Conservation (phyloP, 2,329 filamentous ascomycete genomes). For the Bisporella sp. region DNA sequence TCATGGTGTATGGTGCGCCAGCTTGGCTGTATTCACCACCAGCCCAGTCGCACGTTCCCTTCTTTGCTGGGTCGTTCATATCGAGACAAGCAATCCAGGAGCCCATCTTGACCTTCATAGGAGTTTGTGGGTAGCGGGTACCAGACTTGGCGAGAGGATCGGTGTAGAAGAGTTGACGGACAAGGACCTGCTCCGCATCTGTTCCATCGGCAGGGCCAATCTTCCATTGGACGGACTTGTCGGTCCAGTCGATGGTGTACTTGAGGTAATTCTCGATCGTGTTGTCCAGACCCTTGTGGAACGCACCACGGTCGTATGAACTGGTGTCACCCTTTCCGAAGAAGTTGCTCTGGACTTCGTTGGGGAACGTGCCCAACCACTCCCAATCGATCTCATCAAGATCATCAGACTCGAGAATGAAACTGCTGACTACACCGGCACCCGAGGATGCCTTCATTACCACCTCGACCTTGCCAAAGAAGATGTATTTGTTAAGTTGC, state of each 20-base stretch:
- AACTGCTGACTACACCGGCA: constrained; percentile 40
- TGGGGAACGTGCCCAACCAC: constrained; percentile 28
- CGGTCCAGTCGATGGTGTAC: constrained; percentile 63
- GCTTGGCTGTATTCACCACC: constrained; percentile 46
- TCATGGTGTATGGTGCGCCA: constrained; percentile 43
- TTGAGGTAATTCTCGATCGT: constrained; percentile 44
- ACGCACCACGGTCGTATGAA: constrained; percentile 39
- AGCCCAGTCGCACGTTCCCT: constrained; percentile 60
- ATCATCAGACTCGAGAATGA: constrained; percentile 43
- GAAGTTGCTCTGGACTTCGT: constrained; percentile 42
- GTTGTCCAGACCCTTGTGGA: constrained; percentile 29
- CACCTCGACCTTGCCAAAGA: constrained; percentile 44
- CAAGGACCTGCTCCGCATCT: constrained; percentile 13
- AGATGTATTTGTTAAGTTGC: constrained; percentile 40
- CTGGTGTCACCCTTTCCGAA: constrained; percentile 48
- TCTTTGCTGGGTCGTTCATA: constrained; percentile 30
- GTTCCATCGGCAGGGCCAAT: constrained; percentile 37
- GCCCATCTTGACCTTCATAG: constrained; percentile 59
- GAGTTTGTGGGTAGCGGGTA: constrained; percentile 59
- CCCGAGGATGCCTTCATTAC: constrained; percentile 40
- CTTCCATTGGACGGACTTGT: constrained; percentile 49
- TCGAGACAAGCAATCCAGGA: constrained; percentile 38
- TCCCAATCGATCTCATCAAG: constrained; percentile 49
- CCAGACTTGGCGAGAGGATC: constrained; percentile 41
- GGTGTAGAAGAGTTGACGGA: constrained; percentile 40